Evolutionary conservation across 768 basidiomycete genomes (phyloP), one percentile per base, ranked within the genome.

Genomic region (Lentinula boryana): DNA sequence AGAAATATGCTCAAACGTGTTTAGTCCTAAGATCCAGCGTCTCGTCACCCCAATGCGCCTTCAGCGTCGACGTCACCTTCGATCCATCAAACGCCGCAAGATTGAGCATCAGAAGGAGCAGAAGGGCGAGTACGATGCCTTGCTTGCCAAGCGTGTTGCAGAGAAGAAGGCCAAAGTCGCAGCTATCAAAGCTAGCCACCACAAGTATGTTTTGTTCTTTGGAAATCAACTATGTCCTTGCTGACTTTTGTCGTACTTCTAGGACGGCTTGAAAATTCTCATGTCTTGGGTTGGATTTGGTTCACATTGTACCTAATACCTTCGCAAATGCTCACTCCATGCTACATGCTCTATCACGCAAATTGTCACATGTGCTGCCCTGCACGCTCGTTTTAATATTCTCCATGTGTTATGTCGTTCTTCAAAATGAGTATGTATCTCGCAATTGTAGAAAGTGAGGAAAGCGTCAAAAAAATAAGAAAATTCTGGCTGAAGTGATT

Each of bases 21-120:
- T 18, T 59, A 93, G 93, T 68, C 94, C 95, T 70, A 96, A 96
- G 82, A 97, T 98, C 74, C 94, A 97, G 78, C 87, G 95, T 71
- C 86, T 98, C 63, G 95, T 98, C 68, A 98, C 95, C 51, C 95
- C 95, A 68, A 71, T 91, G 70, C 92, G 95, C 70, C 90, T 98
- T 71, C 96, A 99, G 78, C 92, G 95, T 76, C 90, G 93, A 76
- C 91, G 96, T 68, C 94, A 92, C 81, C 85, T 96, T 71, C 86
- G 78, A 66, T 84, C 93, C 50, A 84, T 98, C 79, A 89, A 93
- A 78, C 86, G 88, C 72, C 85, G 93, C 76, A 86, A 86, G 75
- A 80, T 93, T 71, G 91, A 94, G 71, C 83, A 80, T 74, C 95
- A 96, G 82, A 94, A 94, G 81, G 95, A 94, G 77, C 92, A 95